Conservation (phyloP, 495 filamentous ascomycete genomes). For the Ascodesmis nigricans region DNA sequence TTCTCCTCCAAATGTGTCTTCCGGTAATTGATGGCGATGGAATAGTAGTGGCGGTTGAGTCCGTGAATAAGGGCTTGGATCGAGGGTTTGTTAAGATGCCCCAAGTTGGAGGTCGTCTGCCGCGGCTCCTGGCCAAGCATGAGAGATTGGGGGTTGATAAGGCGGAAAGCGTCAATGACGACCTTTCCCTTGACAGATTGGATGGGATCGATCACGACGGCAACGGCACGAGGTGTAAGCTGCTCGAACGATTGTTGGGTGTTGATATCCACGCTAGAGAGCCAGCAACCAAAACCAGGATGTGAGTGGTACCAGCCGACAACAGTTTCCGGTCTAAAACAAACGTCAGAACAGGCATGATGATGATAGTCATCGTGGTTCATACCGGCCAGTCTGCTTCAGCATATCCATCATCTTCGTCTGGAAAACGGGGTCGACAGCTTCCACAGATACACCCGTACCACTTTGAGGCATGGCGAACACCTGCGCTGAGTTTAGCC, state of each 20-base stretch:
- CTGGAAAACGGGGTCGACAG: constrained; percentile 91
- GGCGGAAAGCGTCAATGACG: constrained; percentile 95
- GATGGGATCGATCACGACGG: constrained; percentile 94
- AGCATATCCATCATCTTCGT: constrained; percentile 99
- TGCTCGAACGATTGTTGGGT: constrained; percentile 99
- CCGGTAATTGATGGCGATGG: constrained; percentile 90
- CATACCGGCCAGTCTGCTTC: constrained; percentile 81
- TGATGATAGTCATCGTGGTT: constrained; percentile 2
- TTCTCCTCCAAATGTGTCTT: constrained; percentile 97
- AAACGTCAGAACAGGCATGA: not conserved
- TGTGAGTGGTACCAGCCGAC: constrained; percentile 99
- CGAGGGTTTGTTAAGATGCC: constrained; percentile 94
- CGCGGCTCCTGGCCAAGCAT: constrained; percentile 98
- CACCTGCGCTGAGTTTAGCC: constrained; percentile 8
- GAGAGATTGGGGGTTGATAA: constrained; percentile 95
- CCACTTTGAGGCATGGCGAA: constrained; percentile 99
- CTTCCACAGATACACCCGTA: constrained; percentile 94
- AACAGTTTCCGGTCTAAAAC: constrained; percentile 65
- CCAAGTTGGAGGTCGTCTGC: constrained; percentile 91
- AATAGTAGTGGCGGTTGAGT: constrained; percentile 96
- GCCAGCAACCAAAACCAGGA: constrained; percentile 97
- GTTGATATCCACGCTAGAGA: constrained; percentile 97
- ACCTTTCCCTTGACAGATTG: constrained; percentile 99
- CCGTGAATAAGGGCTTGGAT: constrained; percentile 99
- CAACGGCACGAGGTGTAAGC: constrained; percentile 82